Conservation (phyloP, 2,329 filamentous ascomycete species). For the Talaromyces sp. region DNA sequence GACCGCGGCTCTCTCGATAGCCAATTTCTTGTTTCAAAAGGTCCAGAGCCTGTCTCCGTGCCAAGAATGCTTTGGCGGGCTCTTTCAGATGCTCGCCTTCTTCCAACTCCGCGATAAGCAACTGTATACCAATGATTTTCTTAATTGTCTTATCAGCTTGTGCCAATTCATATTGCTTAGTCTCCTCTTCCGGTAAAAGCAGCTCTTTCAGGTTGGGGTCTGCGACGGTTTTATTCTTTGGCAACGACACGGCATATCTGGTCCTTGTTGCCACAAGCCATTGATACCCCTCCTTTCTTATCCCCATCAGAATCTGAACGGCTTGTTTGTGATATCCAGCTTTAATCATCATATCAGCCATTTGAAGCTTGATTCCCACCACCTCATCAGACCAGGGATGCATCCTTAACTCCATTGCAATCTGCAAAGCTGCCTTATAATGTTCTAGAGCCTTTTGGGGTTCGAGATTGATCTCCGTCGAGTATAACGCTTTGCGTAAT, state of each 20-base stretch:
- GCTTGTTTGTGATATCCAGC: slow-evolving; percentile 65
- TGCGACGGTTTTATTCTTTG: slow-evolving; percentile 17
- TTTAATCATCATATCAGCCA: slow-evolving; percentile 74
- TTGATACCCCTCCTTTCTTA: slow-evolving; percentile 61
- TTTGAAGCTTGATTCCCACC: slow-evolving; percentile 78
- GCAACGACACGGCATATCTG: slow-evolving; percentile 22
- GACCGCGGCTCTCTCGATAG: slow-evolving; percentile 60
- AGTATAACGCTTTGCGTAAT: slow-evolving; percentile 80
- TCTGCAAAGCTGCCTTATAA: slow-evolving; percentile 72
- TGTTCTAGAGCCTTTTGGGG: slow-evolving; percentile 73
- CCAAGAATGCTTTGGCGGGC: slow-evolving; percentile 66
- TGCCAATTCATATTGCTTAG: not conserved
- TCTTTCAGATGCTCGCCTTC: slow-evolving; percentile 69
- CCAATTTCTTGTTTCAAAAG: slow-evolving; percentile 69
- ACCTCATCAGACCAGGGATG: slow-evolving; percentile 90
- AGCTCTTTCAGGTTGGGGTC: slow-evolving; percentile 12
- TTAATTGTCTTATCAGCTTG: slow-evolving; percentile 58
- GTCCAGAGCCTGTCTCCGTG: slow-evolving; percentile 75
- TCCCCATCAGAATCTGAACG: slow-evolving; percentile 71
- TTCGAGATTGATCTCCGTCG: slow-evolving; percentile 70
- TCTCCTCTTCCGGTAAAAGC: slow-evolving; percentile 1
- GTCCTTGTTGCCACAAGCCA: slow-evolving; percentile 26
- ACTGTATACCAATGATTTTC: slow-evolving; percentile 68
- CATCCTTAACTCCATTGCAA: slow-evolving; percentile 67
- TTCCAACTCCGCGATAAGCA: slow-evolving; percentile 83